phyloP scores from a whole-genome alignment of 139 green algal species.

The Micromonas commoda region DNA sequence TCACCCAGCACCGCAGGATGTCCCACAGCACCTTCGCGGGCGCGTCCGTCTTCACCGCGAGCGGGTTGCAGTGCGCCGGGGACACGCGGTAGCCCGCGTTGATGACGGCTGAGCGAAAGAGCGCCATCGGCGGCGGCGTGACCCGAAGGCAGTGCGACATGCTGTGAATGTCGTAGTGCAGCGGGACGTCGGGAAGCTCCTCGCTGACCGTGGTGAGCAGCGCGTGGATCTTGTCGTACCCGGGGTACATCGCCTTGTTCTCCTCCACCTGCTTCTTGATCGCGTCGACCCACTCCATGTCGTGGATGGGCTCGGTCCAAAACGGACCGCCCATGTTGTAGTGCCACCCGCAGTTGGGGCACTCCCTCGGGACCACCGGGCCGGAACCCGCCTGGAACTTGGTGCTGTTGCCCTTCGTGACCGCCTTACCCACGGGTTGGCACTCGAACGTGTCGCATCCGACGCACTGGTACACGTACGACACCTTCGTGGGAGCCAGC shows the following conservation, averaged over 20 bases:
- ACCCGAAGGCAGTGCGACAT: slow-evolving; percentile 67
- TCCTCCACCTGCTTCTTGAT: slow-evolving; percentile 25
- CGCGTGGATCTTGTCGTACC: slow-evolving; percentile 60
- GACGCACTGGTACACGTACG: slow-evolving; percentile 84
- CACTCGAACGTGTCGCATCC: slow-evolving; percentile 87
- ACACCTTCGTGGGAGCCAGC: slow-evolving; percentile 60
- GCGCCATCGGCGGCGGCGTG: slow-evolving; percentile 54
- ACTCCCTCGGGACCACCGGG: background rate
- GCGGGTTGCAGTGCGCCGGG: slow-evolving; percentile 71
- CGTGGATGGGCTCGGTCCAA: slow-evolving; percentile 83
- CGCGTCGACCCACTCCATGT: slow-evolving; percentile 56
- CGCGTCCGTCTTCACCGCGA: slow-evolving; percentile 91
- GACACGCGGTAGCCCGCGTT: slow-evolving; percentile 70
- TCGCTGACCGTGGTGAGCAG: slow-evolving; percentile 62
- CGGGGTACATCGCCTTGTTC: slow-evolving; percentile 32
- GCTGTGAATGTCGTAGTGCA: slow-evolving; percentile 63
- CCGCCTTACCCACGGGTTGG: slow-evolving; percentile 49
- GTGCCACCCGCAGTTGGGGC: slow-evolving; percentile 27
- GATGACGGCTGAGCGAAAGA: slow-evolving; percentile 79
- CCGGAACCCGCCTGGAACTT: slow-evolving; percentile 12
- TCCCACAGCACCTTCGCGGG: slow-evolving; percentile 77
- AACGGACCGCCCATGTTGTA: slow-evolving; percentile 83
- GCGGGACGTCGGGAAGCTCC: slow-evolving; percentile 42
- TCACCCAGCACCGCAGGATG: slow-evolving; percentile 73
- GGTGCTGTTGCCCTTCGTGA: slow-evolving; percentile 22